Percentiles rank a stretch among this genome's conserved stretches.
Evolutionary conservation across 1,284 basidiomycete genomes (phyloP).

Genomic region (Leccinum ponderosum): DNA sequence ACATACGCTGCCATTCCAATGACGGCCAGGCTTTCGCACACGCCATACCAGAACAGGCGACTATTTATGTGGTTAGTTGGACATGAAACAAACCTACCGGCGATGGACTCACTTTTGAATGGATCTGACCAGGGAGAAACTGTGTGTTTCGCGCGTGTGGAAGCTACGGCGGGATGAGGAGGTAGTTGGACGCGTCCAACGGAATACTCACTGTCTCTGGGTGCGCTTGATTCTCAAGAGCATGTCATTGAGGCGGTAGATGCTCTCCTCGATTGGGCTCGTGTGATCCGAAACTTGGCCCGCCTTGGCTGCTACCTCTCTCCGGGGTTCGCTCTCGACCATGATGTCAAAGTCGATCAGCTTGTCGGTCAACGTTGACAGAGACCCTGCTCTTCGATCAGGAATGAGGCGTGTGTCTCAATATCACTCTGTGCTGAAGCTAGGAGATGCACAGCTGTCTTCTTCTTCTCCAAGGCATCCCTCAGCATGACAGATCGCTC

Average conservation of each 20-base stretch:
- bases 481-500: too few species aligned
- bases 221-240: slow-evolving; percentile 85
- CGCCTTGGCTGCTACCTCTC: slow-evolving; percentile 78
- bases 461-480: too few species aligned
- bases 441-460: too few species aligned
- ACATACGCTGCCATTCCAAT: slow-evolving; percentile 83
- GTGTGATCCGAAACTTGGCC: slow-evolving; percentile 90
- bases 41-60: slow-evolving; percentile 88
- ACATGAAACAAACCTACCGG: slow-evolving; percentile 10
- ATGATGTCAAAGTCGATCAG: slow-evolving; percentile 97
- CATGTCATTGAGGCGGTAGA: slow-evolving; percentile 82
- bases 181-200: neutral
- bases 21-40: slow-evolving; percentile 75
- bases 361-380: slow-evolving; percentile 87
- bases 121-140: slow-evolving; percentile 78
- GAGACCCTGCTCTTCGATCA: too few species aligned
- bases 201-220: slow-evolving; percentile 78
- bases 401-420: too few species aligned
- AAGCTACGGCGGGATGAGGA: slow-evolving; percentile 48
- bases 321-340: slow-evolving; percentile 92
- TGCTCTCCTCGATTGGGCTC: slow-evolving; percentile 70
- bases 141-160: slow-evolving; percentile 58
- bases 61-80: slow-evolving; percentile 42
- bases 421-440: too few species aligned
- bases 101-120: slow-evolving; percentile 62